Base-by-base conservation (phyloP, 176 grass and related monocot genomes). In the Hsuehochloa calcarea region DNA sequence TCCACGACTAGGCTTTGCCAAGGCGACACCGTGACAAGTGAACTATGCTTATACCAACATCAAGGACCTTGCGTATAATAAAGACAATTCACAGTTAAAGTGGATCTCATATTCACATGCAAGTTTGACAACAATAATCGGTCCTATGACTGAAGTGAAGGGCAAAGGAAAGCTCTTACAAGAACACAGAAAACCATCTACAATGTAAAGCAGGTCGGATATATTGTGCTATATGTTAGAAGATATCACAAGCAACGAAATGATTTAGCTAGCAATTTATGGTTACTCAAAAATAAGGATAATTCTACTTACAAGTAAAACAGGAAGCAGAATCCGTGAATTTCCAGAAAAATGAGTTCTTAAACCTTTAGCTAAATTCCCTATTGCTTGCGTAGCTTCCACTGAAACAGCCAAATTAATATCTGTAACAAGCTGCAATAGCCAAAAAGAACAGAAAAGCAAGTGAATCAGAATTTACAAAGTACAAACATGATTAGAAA, bases 391-490 rank as follows among this genome's bases (percentile, higher is more conserved):
- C 68, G 93, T 89, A 26, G 93, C 96, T 89, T 99, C 96, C 62
- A 99, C 93, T 11, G 96, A 87, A 85, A 99, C 96, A 59, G 91
- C 96, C 77, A 99, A 87, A 96, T 99, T 99, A 46, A 99, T 78
- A 92, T 99, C 96, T 79, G 88, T 96, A 56, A 92, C 80, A 54
- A 99, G 96, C 93, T 99, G 96, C 78, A 90, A 72, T 29, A 70
- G 44, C 37, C 83, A 52, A 82, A 46, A 68, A 23, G 0, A 1
- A 64, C 6, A 74, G 22, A 12, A 34, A 74, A 40, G 20, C 5
- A 67, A 64, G 46, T 81, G 43, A 87, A 74, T 74, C 78, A 34
- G 62, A 34, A 65, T 65, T 34, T 54, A 86, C 55, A 63, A 73
- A 25, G 34, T 11, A 75, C 55, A 74, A 49, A 83, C 22, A 65